Percentiles rank a stretch among this genome's conserved stretches.
phyloP scores from a whole-genome alignment of 306 rosid genomes.

The Albizia julibrissin region DNA sequence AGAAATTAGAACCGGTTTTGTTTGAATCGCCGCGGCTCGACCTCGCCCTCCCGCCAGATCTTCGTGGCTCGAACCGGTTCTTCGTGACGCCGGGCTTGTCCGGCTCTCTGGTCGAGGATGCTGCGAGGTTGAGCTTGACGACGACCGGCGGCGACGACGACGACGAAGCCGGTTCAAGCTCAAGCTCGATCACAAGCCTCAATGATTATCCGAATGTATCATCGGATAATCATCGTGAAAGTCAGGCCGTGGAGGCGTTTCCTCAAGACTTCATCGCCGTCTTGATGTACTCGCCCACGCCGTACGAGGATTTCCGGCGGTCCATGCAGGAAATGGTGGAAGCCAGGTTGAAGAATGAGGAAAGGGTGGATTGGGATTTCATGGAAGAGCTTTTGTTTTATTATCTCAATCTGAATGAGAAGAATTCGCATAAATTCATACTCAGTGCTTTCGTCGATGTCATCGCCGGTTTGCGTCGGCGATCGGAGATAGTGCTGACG shows the following conservation, averaged over 20 bases:
- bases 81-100: conserved; percentile 46
- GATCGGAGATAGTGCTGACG: conserved; percentile 23
- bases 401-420: conserved; percentile 64
- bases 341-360: conserved; percentile 37
- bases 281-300: conserved; percentile 52
- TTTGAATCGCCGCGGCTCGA: conserved; percentile 48
- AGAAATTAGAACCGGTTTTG: conserved; percentile 24
- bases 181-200: conserved; percentile 32
- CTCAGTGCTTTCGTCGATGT: conserved; percentile 73
- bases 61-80: conserved; percentile 51
- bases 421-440: conserved; percentile 59
- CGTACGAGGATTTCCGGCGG: conserved; percentile 55
- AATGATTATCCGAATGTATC: conserved; percentile 14
- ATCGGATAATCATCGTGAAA: background rate
- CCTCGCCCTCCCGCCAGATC: conserved; percentile 38
- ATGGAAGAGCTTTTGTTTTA: conserved; percentile 75
- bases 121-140: conserved; percentile 32
- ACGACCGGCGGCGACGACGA: conserved; percentile 50
- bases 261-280: conserved; percentile 60
- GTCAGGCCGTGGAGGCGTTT: conserved; percentile 13
- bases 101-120: conserved; percentile 45
- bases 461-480: conserved; percentile 45
- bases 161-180: conserved; percentile 49
- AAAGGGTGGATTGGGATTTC: conserved; percentile 76
- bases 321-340: conserved; percentile 76